Evolutionary conservation across 805 yeast species (phyloP), one percentile per base, ranked within the genome.

Genomic region (Candida sonorensis): DNA sequence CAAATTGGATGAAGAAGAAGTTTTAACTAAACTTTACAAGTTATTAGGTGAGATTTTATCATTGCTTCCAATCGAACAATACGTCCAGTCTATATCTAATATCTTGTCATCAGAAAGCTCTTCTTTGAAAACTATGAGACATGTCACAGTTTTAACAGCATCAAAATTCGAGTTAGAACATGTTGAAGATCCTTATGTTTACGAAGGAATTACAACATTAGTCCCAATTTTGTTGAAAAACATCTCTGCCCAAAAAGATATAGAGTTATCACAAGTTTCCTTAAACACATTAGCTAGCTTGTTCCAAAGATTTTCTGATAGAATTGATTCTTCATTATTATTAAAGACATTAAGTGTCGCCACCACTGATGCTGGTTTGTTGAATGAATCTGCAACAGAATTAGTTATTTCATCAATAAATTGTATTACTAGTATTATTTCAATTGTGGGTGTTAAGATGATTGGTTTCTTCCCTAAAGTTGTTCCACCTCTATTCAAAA

Each of bases 391-490:
- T 2, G 44, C 65, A 5, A 72, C 78, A 10, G 94, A 82, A 44
- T 57, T 84, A 7, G 64, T 77, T 19, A 72, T 92, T 22, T 72
- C 95, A 0, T 74, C 95, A 1, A 65, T 86, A 36, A 73, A 79
- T 44, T 77, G 81, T 37, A 72, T 85, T 40, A 75, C 84, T 35
- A 75, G 77, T 43, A 61, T 86, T 35, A 72, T 85, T 34, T 74
- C 77, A 32, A 71, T 77, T 16, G 57, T 88, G 28, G 98, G 98
- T 33, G 88, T 94, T 13, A 83, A 86, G 50, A 68, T 80, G 41
- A 80, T 92, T 51, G 88, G 94, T 6, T 73, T 69, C 50, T 83
- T 87, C 66, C 85, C 97, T 20, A 80, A 78, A 55, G 78, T 88
- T 50, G 73, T 92, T 40, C 85, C 87, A 11, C 84, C 86, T 10